A percentile compares a stretch with the other conserved stretches of the same genome.
phyloP scores from a whole-genome alignment of 805 yeast species.

The Candida argentea region DNA sequence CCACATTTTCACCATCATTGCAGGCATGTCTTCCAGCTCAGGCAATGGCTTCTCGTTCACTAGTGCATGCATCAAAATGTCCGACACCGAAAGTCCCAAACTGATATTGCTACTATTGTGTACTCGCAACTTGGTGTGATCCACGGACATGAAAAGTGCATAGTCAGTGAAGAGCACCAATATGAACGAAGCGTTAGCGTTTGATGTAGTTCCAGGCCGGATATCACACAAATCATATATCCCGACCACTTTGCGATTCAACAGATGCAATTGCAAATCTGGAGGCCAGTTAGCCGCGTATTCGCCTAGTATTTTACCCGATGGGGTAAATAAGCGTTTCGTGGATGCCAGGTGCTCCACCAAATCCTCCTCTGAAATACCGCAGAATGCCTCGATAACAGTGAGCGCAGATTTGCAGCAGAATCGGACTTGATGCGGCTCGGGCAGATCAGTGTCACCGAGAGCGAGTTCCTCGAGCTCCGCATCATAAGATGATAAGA shows the following conservation, averaged over 20 bases:
- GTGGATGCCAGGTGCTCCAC: constrained; percentile 8
- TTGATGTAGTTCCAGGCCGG: constrained; percentile 8
- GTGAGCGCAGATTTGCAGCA: constrained; percentile 42
- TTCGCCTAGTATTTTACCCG: constrained; percentile 81
- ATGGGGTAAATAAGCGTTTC: constrained; percentile 74
- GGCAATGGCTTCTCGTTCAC: constrained; percentile 74
- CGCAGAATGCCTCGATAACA: constrained; percentile 78
- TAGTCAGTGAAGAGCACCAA: constrained; percentile 76
- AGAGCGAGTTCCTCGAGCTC: constrained; percentile 17
- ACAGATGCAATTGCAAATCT: constrained; percentile 82
- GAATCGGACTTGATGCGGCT: too few species aligned
- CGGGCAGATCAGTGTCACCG: constrained; percentile 39
- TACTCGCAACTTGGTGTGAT: too few species aligned
- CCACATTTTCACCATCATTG: constrained; percentile 60
- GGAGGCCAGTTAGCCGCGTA: constrained; percentile 82
- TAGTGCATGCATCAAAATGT: constrained; percentile 81
- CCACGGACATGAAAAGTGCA: constrained; percentile 51
- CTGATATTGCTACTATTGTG: too few species aligned
- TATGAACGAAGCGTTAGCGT: constrained; percentile 29
- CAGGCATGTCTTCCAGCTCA: constrained; percentile 42
- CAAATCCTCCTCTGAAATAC: constrained; percentile 36
- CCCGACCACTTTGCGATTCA: constrained; percentile 75
- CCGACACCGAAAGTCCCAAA: constrained; percentile 70
- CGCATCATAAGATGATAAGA: constrained; percentile 34
- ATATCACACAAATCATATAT: constrained; percentile 37